phyloP scores from a whole-genome alignment of 371 early-diverging fungal genomes.

The Zychaea mexicana region DNA sequence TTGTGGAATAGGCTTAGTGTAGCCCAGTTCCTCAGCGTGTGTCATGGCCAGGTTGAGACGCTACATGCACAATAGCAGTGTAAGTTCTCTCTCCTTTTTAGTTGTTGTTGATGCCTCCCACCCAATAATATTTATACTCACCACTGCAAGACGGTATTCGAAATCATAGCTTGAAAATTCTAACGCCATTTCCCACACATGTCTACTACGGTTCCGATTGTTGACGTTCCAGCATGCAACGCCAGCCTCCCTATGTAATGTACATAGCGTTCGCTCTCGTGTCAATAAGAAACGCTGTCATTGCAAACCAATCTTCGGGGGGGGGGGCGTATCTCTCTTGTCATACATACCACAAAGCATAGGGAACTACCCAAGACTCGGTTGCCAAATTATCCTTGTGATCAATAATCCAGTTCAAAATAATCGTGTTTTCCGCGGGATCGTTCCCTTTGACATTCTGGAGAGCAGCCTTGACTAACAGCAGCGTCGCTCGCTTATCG shows the following conservation, averaged over 20 bases:
- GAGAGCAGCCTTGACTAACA: constrained; percentile 39
- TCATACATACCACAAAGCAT: constrained; percentile 56
- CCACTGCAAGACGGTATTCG: constrained; percentile 46
- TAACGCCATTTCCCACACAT: constrained; percentile 45
- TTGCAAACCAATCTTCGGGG: too few relatives aligned
- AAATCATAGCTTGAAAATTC: constrained; percentile 42
- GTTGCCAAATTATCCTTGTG: constrained; percentile 40
- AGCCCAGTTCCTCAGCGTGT: constrained; percentile 32
- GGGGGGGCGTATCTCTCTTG: too few relatives aligned
- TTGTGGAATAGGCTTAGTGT: constrained; percentile 22
- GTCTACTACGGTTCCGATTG: constrained; percentile 28
- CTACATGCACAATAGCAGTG: background rate
- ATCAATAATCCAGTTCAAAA: constrained; percentile 61
- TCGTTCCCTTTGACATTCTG: constrained; percentile 29
- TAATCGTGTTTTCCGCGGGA: constrained; percentile 27
- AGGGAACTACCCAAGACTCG: constrained; percentile 63
- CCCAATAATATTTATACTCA: too few relatives aligned
- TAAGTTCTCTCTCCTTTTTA: background rate
- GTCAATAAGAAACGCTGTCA: background rate
- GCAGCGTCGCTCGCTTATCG: constrained; percentile 38
- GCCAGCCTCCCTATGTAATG: constrained; percentile 31
- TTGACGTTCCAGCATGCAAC: constrained; percentile 36
- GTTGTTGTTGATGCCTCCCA: background rate
- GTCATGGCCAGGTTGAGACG: constrained; percentile 37
- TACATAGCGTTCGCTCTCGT: background rate